These are phyloP conservation scores for Closterium sp. DNA, from an alignment of 139 green algal genomes.

Conservation along the genomic window DNA sequence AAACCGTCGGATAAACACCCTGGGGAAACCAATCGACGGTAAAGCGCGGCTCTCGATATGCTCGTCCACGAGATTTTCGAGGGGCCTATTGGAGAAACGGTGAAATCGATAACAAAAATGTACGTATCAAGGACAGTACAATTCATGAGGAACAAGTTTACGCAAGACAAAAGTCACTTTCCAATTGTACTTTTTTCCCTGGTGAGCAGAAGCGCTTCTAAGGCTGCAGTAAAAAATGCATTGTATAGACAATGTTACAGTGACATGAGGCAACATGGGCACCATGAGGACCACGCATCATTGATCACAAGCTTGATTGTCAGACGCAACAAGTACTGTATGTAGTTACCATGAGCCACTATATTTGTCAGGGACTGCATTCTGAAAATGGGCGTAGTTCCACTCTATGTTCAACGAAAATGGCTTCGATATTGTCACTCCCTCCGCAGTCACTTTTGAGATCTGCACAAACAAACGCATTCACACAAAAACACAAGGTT, in stretches of 20 bases:
- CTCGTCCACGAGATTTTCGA: too few relatives aligned
- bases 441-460: conserved; percentile 70
- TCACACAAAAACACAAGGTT: neutral
- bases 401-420: conserved; percentile 87
- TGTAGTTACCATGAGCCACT: neutral
- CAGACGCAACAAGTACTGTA: neutral
- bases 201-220: too few relatives aligned
- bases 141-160: too few relatives aligned
- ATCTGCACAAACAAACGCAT: conserved; percentile 73
- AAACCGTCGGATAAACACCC: neutral
- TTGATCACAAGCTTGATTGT: neutral
- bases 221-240: too few relatives aligned
- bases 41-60: too few relatives aligned
- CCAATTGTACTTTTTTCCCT: too few relatives aligned
- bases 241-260: too few relatives aligned
- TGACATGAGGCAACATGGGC: too few relatives aligned
- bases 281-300: neutral
- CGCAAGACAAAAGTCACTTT: too few relatives aligned
- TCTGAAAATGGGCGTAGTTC: conserved; percentile 69
- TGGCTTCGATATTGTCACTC: conserved; percentile 80
- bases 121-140: too few relatives aligned
- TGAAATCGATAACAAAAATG: too few relatives aligned
- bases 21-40: neutral
- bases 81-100: too few relatives aligned
- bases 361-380: neutral